A percentile compares a stretch with the other conserved stretches of the same genome.
These are phyloP conservation scores for Diaporthe citriasiana DNA, from an alignment of 2,329 filamentous ascomycete species.

Conservation along the genomic window DNA sequence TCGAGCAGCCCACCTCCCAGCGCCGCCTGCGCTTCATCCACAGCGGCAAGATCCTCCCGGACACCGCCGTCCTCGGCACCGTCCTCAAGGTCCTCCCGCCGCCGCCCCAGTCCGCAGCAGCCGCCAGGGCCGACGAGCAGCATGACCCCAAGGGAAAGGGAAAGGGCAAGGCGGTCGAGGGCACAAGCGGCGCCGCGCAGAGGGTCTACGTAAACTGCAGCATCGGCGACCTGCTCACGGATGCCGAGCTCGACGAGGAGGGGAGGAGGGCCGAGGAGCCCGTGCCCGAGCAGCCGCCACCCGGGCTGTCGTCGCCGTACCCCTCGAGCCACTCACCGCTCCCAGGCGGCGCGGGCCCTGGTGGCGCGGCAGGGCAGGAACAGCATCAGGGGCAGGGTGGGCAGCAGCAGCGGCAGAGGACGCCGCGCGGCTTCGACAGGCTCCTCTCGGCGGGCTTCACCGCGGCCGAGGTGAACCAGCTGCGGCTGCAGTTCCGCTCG, in stretches of 20 bases:
- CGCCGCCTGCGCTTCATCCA: constrained; percentile 90
- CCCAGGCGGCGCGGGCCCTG: background rate
- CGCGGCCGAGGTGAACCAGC: constrained; percentile 82
- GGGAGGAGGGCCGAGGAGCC: constrained; percentile 59
- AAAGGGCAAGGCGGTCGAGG: constrained; percentile 79
- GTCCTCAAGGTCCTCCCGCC: constrained; percentile 76
- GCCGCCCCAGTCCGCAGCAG: constrained; percentile 55
- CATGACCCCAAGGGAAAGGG: constrained; percentile 69
- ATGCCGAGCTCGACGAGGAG: constrained; percentile 79
- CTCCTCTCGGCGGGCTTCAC: constrained; percentile 87
- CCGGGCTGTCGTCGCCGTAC: constrained; percentile 41
- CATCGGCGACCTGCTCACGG: constrained; percentile 81
- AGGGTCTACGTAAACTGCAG: constrained; percentile 94
- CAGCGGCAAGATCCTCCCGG: constrained; percentile 86
- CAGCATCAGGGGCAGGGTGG: constrained; percentile 8
- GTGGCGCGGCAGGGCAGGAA: constrained; percentile 2
- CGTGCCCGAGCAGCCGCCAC: constrained; percentile 63
- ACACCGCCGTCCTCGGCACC: constrained; percentile 75
- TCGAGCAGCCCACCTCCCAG: constrained; percentile 72
- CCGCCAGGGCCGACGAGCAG: constrained; percentile 43
- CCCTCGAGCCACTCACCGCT: constrained; percentile 33
- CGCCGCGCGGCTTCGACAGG: constrained; percentile 88
- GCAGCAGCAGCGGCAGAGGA: constrained; percentile 54
- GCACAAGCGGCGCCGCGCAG: constrained; percentile 57
- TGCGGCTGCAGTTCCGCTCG: constrained; percentile 89